Evolutionary conservation across 306 rosid species (phyloP).

Genomic region (Sicyos edulis): DNA sequence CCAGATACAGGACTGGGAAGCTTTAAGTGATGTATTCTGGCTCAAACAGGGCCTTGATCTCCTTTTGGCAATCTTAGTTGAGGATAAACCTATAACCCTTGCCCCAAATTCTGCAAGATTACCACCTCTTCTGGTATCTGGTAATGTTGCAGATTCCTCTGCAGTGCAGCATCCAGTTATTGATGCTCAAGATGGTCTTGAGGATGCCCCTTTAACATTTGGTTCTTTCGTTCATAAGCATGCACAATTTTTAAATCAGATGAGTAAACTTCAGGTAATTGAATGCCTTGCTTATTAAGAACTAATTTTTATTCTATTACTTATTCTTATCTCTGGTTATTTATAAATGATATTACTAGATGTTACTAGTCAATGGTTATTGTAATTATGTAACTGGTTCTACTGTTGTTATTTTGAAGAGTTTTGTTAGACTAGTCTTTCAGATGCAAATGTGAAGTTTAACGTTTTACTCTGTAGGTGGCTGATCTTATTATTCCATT

Average conservation of each 20-base stretch:
- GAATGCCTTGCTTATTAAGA: background rate
- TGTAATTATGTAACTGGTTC: background rate
- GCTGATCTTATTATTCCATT: conserved; percentile 82
- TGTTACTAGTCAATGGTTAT: background rate
- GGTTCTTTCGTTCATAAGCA: conserved; percentile 77
- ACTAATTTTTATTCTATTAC: background rate
- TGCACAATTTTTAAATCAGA: conserved; percentile 71
- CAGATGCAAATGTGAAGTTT: background rate
- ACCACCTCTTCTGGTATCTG: conserved; percentile 60
- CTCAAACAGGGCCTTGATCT: conserved; percentile 99
- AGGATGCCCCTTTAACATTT: conserved; percentile 73
- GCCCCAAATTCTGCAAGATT: conserved; percentile 97
- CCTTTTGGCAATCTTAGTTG: conserved; percentile 86
- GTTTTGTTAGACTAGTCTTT: background rate
- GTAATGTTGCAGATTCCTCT: conserved; percentile 58
- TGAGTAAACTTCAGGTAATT: conserved; percentile 91
- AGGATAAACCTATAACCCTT: conserved; percentile 84
- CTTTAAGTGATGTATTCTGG: conserved; percentile 95
- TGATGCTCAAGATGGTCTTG: conserved; percentile 68
- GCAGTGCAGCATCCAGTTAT: conserved; percentile 63
- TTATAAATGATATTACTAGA: background rate
- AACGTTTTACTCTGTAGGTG: conserved; percentile 40
- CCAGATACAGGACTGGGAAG: conserved; percentile 90
- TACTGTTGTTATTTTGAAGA: background rate
- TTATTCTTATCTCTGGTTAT: conserved; percentile 15